Evolutionary conservation across 768 basidiomycete species (phyloP), one percentile per base, ranked within the genome.

Genomic region (Rhodosporidiobolus odoratus): DNA sequence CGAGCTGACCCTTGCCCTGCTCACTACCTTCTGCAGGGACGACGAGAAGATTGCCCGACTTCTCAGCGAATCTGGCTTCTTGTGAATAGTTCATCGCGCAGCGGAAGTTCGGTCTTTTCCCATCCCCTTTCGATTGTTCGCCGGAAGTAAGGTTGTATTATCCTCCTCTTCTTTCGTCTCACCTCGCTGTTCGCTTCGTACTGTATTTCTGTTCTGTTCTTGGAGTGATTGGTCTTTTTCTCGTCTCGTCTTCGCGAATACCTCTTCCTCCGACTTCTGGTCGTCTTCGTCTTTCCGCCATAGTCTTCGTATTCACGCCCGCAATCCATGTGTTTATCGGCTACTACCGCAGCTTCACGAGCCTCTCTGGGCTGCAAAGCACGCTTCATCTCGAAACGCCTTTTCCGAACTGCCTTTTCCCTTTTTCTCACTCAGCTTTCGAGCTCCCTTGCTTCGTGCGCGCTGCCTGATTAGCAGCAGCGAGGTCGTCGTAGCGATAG

Each of bases 41-140:
- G 52, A 53, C 52, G 52, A 74, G 59, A 68, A 71, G 40, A 74
- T 76, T 38, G 75, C 75, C 0, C 52, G 75, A 0, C 65, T 76
- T 1, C 48, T 76, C 8, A 62, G 58, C 10, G 73, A 76, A 37
- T 66, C 60, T 4, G 75, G 73, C 1, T 76, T 75, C 66, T 47
- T 74, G 17, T 74, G 40, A 17, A 10, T 15, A n/a, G 12, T 9
- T 25, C 25, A 50, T 25, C 21, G 12, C 52, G 52, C 27, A n/a
- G 9, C 27, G 32, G 21, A 8, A 12, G 43, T 45, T 45, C n/a
- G n/a, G n/a, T 23, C 48, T 53, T 53, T 9, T 34, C 27, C 4
- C 30, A 30, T 37, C 63, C 17, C 48, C 30, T 23, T 4, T 43
- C 53, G 60, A 1, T 16, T 35, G 23, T 35, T n/a, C 45, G 4